Conservation (phyloP, 495 filamentous ascomycete genomes). For the Pseudevernia furfuracea region DNA sequence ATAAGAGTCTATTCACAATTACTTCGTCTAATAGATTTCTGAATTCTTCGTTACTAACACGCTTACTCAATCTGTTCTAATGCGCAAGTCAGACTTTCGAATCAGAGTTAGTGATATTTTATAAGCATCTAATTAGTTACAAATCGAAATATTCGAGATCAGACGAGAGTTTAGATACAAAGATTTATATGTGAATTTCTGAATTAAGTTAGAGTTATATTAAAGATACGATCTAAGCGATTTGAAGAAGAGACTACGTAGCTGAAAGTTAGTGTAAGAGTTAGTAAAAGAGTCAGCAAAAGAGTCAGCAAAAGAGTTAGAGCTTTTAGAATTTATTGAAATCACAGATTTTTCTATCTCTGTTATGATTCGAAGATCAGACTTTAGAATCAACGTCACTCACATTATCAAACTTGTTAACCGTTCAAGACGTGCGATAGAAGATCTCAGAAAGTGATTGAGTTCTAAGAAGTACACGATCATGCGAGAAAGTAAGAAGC, state of each 20-base stretch:
- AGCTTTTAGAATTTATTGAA: slow-evolving; percentile 7
- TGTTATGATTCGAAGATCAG: neutral
- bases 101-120: neutral
- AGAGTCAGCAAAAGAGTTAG: neutral
- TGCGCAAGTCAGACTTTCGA: slow-evolving; percentile 1
- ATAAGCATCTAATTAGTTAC: neutral
- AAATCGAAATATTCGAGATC: neutral
- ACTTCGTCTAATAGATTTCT: neutral
- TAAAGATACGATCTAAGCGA: neutral
- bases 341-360: neutral
- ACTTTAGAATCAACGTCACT: slow-evolving; percentile 5
- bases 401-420: neutral
- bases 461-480: neutral
- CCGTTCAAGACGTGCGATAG: neutral
- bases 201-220: neutral
- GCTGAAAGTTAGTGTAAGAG: neutral
- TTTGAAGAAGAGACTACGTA: neutral
- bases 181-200: neutral
- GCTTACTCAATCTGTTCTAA: neutral
- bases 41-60: neutral
- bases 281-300: neutral
- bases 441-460: neutral
- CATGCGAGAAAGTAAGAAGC: neutral
- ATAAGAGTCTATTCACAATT: neutral
- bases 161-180: neutral